Base-by-base conservation (phyloP, 179 eudicot species). In the Vitellaria paradoxa region DNA sequence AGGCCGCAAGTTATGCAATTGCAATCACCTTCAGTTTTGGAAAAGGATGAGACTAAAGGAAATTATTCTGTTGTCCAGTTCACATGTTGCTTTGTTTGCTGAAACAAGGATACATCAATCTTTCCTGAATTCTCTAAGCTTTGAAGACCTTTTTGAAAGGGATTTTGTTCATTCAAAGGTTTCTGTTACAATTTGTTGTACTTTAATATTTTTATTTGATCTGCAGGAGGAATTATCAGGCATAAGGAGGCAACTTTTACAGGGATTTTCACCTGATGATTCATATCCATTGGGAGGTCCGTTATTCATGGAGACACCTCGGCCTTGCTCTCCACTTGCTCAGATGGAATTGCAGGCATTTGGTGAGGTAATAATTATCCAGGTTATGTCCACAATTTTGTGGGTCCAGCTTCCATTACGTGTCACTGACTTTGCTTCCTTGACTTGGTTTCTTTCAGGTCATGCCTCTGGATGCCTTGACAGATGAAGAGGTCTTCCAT, bases 281-380 rank as follows among this genome's bases (percentile, higher is more conserved):
- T 87, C 89, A 66, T 93, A 83, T 82, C 90, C 91, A 24, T 21
- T 84, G 77, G 93, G 93, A 18, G 83, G 83, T 77, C 85, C 92
- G 72, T 78, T 89, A 55, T 92, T 88, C 81, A 87, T 93, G 98
- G 98, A 92, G 86, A 92, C 98, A 47, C 93, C 98, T 68, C 85
- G 81, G 68, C 89, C 88, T 42, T 82, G 85, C 79, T 92, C 95
- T 72, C 97, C 97, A 62, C 87, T 85, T 78, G 89, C 85, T 42
- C 86, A 76, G 76, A 76, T 84, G 66, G 92, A 88, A 68, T 81
- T 85, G 46, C 81, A 85, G 61, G 83, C 87, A 56, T 86, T 86
- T 70, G 92, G 87, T 57, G 93, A 93, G 92, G 97, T 90, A 73
- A 72, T 60, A 6, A 7, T 67, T 57, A 14, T 23, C 42, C 11